Evolutionary conservation across 2,329 filamentous ascomycete species (phyloP).

Genomic region (Parastagonospora nodorum): DNA sequence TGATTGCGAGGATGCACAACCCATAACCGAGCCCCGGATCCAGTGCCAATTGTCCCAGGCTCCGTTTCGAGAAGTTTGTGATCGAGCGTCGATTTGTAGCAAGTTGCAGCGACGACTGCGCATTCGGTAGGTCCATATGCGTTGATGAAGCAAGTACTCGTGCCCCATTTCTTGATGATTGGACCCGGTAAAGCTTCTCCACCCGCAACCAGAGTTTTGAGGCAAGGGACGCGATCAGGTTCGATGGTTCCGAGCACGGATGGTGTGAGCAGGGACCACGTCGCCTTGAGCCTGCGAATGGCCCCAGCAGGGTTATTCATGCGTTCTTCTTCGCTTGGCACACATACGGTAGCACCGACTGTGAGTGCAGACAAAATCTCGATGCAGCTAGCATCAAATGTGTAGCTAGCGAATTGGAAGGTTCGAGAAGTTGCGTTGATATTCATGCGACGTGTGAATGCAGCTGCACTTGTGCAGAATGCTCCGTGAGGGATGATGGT

Average conservation of each 20-base stretch:
- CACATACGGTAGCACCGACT: constrained; percentile 58
- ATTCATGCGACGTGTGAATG: constrained; percentile 39
- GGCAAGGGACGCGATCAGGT: constrained; percentile 45
- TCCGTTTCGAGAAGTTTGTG: constrained; percentile 33
- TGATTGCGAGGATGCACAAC: constrained; percentile 48
- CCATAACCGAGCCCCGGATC: constrained; percentile 43
- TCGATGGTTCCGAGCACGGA: constrained; percentile 47
- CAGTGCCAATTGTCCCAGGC: constrained; percentile 36
- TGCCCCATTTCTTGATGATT: constrained; percentile 52
- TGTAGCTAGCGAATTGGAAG: constrained; percentile 57
- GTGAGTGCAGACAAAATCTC: constrained; percentile 60
- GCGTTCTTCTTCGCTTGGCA: constrained; percentile 60
- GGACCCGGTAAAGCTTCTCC: constrained; percentile 50
- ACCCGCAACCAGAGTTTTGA: constrained; percentile 52
- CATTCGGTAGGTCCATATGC: constrained; percentile 43
- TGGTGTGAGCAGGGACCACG: constrained; percentile 38
- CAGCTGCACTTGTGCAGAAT: constrained; percentile 55
- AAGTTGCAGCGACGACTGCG: constrained; percentile 31
- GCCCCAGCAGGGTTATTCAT: constrained; percentile 58
- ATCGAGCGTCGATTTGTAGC: constrained; percentile 29
- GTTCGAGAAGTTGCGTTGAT: constrained; percentile 62
- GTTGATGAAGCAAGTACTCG: constrained; percentile 51
- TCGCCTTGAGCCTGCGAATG: constrained; percentile 34
- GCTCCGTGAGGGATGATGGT: constrained; percentile 67
- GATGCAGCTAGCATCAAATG: constrained; percentile 61